These are phyloP conservation scores for Aspergillus chevalieri DNA, from an alignment of 2,329 filamentous ascomycete species.

Conservation along the genomic window DNA sequence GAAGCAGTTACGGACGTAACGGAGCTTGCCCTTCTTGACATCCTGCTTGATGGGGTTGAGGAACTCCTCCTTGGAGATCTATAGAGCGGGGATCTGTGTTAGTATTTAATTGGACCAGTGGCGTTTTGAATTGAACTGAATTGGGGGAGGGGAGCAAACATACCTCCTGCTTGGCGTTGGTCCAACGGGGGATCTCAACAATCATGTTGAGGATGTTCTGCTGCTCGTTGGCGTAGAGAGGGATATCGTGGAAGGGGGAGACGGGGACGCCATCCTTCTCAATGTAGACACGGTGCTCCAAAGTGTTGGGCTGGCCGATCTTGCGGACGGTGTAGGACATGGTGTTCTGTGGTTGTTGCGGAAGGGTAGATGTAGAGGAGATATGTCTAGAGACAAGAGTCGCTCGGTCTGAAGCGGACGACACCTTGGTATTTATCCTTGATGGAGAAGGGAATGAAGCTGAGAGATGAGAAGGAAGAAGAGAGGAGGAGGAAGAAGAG, in stretches of 20 bases:
- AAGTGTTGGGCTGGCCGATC: constrained; percentile 81
- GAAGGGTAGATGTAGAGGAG: constrained; percentile 31
- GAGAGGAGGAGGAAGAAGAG: constrained; percentile 22
- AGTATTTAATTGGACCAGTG: constrained; percentile 7
- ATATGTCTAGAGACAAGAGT: constrained; percentile 45
- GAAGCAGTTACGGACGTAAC: constrained; percentile 99
- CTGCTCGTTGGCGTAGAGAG: constrained; percentile 93
- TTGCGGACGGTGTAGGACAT: constrained; percentile 70
- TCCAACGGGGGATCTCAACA: constrained; percentile 99
- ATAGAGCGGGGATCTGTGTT: constrained; percentile 9
- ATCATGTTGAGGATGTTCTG: constrained; percentile 98
- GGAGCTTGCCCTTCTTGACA: constrained; percentile 98
- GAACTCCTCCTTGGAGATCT: constrained; percentile 98
- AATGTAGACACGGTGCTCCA: constrained; percentile 95
- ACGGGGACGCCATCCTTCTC: constrained; percentile 93
- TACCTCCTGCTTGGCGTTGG: constrained; percentile 99
- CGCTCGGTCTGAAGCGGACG: constrained; percentile 28
- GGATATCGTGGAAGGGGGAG: constrained; percentile 97
- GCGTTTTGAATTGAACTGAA: too few species aligned
- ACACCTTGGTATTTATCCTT: constrained; percentile 14
- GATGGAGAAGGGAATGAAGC: constrained; percentile 8
- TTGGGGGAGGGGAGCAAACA: constrained; percentile 21
- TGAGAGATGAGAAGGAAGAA: constrained; percentile 13
- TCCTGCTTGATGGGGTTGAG: constrained; percentile 99
- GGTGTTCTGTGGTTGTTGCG: constrained; percentile 19